phyloP scores from a whole-genome alignment of 805 yeast species.

The Yamadazyma akitaensis region DNA sequence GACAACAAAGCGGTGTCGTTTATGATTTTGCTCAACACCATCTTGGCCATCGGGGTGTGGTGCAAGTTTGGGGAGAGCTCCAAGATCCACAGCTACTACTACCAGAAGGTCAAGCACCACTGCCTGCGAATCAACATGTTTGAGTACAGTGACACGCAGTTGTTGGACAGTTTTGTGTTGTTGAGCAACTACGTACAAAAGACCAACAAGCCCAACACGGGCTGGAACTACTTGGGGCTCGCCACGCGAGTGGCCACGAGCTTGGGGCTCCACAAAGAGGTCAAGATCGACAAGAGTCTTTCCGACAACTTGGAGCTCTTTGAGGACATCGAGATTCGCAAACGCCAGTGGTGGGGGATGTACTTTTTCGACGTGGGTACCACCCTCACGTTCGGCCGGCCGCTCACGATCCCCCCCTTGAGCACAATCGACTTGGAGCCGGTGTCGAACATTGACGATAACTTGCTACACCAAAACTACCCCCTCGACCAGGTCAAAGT shows the following conservation, averaged over 20 bases:
- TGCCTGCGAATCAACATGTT: slow-evolving; percentile 16
- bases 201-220: slow-evolving; percentile 18
- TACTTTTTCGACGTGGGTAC: slow-evolving; percentile 22
- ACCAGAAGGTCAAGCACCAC: slow-evolving; percentile 16
- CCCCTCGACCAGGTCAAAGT: slow-evolving; percentile 15
- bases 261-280: slow-evolving; percentile 20
- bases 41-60: slow-evolving; percentile 20
- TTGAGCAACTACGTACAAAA: slow-evolving; percentile 20
- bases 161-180: slow-evolving; percentile 19
- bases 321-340: slow-evolving; percentile 19
- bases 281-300: slow-evolving; percentile 11
- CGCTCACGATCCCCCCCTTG: slow-evolving; percentile 19
- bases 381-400: slow-evolving; percentile 20
- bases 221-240: slow-evolving; percentile 21
- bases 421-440: slow-evolving; percentile 19
- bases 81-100: slow-evolving; percentile 16
- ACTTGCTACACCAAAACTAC: slow-evolving; percentile 10
- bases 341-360: slow-evolving; percentile 23
- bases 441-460: slow-evolving; percentile 18
- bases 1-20: slow-evolving; percentile 15
- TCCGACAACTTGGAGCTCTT: slow-evolving; percentile 12
- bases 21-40: slow-evolving; percentile 16
- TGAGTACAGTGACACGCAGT: slow-evolving; percentile 19
- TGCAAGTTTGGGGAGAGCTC: slow-evolving; percentile 21
- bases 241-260: slow-evolving; percentile 20